Evolutionary conservation across 2,329 filamentous ascomycete genomes (phyloP).

Genomic region (Zasmidium cellare): DNA sequence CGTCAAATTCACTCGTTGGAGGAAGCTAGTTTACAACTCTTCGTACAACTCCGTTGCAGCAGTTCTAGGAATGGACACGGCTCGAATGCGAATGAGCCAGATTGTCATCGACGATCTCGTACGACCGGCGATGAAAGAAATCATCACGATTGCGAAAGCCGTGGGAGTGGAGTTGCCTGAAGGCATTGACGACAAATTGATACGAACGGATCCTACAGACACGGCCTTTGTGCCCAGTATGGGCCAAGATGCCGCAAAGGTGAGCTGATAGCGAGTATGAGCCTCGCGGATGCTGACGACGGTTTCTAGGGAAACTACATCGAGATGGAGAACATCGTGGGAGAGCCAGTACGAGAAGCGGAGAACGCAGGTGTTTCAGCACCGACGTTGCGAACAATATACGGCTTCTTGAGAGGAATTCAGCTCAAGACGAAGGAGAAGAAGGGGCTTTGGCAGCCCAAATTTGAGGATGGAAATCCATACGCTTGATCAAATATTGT

Average conservation of each 20-base stretch:
- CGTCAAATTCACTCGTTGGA: constrained; percentile 49
- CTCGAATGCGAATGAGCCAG: constrained; percentile 49
- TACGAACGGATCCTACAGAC: constrained; percentile 52
- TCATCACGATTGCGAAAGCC: constrained; percentile 48
- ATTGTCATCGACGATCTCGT: constrained; percentile 51
- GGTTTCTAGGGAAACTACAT: constrained; percentile 54
- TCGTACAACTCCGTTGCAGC: constrained; percentile 56
- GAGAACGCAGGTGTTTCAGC: constrained; percentile 49
- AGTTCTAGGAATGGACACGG: constrained; percentile 53
- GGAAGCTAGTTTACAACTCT: constrained; percentile 54
- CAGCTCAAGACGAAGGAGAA: constrained; percentile 51
- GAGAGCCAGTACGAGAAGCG: constrained; percentile 57
- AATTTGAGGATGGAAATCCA: constrained; percentile 22
- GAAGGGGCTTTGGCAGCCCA: constrained; percentile 39
- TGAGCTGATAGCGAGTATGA: constrained; percentile 16
- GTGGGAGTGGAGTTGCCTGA: constrained; percentile 46
- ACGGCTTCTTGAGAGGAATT: constrained; percentile 49
- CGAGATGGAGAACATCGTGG: constrained; percentile 58
- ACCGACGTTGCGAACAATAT: constrained; percentile 52
- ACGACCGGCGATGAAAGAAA: constrained; percentile 56
- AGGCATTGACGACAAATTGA: constrained; percentile 46
- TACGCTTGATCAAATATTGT: too few species aligned
- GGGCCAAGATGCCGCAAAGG: constrained; percentile 54
- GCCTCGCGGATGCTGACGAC: constrained; percentile 1
- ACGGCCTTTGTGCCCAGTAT: constrained; percentile 56